phyloP scores from a whole-genome alignment of 148 eudicot species.

The Suaeda aralocaspica region DNA sequence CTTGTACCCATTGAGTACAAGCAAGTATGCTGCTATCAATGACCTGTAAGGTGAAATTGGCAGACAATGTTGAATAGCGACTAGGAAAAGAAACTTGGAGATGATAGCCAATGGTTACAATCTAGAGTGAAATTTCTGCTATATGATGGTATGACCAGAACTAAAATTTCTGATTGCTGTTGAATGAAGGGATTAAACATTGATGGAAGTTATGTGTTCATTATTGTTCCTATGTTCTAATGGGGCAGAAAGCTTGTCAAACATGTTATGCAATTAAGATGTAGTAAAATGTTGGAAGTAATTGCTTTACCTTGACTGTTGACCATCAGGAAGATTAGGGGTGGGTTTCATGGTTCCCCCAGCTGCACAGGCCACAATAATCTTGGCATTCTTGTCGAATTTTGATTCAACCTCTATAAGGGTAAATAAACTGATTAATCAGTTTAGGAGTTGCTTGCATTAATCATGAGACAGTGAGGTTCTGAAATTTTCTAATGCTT shows the following conservation, averaged over 20 bases:
- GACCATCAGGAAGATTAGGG: slow-evolving; percentile 93
- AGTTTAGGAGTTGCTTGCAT: background rate
- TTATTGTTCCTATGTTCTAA: background rate
- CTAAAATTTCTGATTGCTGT: background rate
- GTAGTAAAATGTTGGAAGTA: background rate
- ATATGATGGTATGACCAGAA: no score
- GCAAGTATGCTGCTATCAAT: slow-evolving; percentile 94
- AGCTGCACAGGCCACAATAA: slow-evolving; percentile 90
- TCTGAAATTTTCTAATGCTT: background rate
- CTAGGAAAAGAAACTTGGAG: slow-evolving; percentile 6
- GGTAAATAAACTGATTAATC: slow-evolving; percentile 19
- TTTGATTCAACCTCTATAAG: slow-evolving; percentile 69
- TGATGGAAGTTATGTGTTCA: background rate
- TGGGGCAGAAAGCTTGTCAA: background rate
- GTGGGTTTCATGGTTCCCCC: slow-evolving; percentile 96
- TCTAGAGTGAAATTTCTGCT: background rate
- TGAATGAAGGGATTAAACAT: background rate
- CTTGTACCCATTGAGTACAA: slow-evolving; percentile 78
- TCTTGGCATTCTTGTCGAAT: slow-evolving; percentile 68
- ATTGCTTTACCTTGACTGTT: slow-evolving; percentile 75
- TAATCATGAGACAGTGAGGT: background rate
- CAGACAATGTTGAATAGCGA: background rate
- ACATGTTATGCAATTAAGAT: background rate
- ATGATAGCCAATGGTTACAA: no score
- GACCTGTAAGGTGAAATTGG: slow-evolving; percentile 52